phyloP scores from a whole-genome alignment of 805 yeast genomes.

The Zygotorulaspora chibaensis region DNA sequence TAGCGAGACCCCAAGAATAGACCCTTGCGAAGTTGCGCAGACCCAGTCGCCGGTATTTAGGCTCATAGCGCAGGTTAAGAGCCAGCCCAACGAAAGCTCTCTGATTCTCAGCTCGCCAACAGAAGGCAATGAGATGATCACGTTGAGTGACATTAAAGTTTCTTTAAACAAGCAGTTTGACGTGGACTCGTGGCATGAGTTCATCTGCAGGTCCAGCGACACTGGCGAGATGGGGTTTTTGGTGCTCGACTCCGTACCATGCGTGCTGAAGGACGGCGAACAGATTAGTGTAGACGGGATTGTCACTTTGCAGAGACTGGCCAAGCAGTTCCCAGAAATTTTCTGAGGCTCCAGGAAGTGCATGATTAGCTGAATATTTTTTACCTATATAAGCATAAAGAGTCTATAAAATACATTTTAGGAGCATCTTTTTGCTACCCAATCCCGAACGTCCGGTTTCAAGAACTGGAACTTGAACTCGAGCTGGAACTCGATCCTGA shows the following conservation, averaged over 20 bases:
- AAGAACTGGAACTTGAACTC: neutral
- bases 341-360: slow-evolving; percentile 19
- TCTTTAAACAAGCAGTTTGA: slow-evolving; percentile 26
- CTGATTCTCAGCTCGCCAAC: slow-evolving; percentile 28
- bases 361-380: neutral
- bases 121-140: slow-evolving; percentile 27
- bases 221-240: slow-evolving; percentile 33
- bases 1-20: slow-evolving; percentile 34
- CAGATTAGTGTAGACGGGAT: slow-evolving; percentile 31
- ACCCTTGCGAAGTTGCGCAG: slow-evolving; percentile 28
- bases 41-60: slow-evolving; percentile 30
- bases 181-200: slow-evolving; percentile 34
- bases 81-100: slow-evolving; percentile 30
- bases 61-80: slow-evolving; percentile 31
- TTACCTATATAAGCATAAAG: slow-evolving; percentile 1
- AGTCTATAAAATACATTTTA: neutral
- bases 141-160: slow-evolving; percentile 27
- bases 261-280: slow-evolving; percentile 28
- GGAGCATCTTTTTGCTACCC: neutral
- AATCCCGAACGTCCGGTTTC: neutral
- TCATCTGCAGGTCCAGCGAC: slow-evolving; percentile 33
- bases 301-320: slow-evolving; percentile 31
- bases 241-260: slow-evolving; percentile 33
- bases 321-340: slow-evolving; percentile 32
- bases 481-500: neutral